A percentile compares a stretch with the other conserved stretches of the same genome.
Conservation (phyloP, 1,284 basidiomycete species). For the Wallemia hederae region DNA sequence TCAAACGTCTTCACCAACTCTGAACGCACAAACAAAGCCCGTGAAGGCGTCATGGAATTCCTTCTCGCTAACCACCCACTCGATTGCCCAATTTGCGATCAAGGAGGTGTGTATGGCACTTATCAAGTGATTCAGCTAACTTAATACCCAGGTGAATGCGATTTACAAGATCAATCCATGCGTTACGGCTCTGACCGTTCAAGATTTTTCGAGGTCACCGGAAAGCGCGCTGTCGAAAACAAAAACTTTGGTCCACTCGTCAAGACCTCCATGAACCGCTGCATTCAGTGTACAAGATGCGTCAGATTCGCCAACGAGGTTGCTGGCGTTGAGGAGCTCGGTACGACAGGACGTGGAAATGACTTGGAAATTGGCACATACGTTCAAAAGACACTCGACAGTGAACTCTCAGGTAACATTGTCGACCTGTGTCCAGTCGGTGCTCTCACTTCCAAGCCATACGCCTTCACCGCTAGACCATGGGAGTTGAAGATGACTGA, state of each 20-base stretch:
- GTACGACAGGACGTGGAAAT: constrained; percentile 89
- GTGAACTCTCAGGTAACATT: constrained; percentile 89
- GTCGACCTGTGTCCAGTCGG: constrained; percentile 87
- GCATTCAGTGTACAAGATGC: constrained; percentile 98
- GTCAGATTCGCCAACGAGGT: constrained; percentile 98
- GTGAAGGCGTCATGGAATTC: constrained; percentile 95
- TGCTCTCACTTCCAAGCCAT: constrained; percentile 90
- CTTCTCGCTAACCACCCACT: constrained; percentile 88
- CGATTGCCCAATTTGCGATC: constrained; percentile 95
- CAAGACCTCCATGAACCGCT: constrained; percentile 97
- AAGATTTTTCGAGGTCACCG: constrained; percentile 89
- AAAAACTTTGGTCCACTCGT: constrained; percentile 94
- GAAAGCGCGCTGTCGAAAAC: constrained; percentile 93
- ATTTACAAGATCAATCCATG: constrained; percentile 98
- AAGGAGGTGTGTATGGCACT: constrained; percentile 29
- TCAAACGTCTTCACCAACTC: constrained; percentile 90
- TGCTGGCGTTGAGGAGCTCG: constrained; percentile 89
- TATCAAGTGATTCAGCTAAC: not conserved
- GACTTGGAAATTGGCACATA: constrained; percentile 98
- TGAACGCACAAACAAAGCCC: constrained; percentile 26
- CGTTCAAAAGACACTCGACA: constrained; percentile 89
- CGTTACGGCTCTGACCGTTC: constrained; percentile 91
- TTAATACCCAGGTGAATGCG: constrained; percentile 36
- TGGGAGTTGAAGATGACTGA: constrained; percentile 99
- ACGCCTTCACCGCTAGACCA: constrained; percentile 83